Percentiles rank a stretch among this genome's conserved stretches.
These are phyloP conservation scores for Colletotrichum sp. DNA, from an alignment of 2,329 filamentous ascomycete genomes.

Conservation along the genomic window DNA sequence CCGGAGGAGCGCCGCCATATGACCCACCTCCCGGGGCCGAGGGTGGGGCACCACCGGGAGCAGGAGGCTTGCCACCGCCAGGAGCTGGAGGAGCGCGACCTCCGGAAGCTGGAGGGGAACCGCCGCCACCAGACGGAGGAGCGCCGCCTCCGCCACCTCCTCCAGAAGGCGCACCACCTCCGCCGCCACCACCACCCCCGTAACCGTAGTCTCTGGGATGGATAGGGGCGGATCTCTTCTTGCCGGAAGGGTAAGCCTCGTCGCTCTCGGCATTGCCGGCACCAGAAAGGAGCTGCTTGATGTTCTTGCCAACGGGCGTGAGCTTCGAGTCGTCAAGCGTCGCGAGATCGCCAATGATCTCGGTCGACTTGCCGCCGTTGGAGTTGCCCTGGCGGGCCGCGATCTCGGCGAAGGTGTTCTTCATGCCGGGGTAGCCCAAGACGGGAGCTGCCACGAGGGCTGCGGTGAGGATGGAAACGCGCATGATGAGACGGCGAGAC, in stretches of 20 bases:
- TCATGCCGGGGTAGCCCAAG: slow-evolving; percentile 22
- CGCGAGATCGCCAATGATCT: slow-evolving; percentile 42
- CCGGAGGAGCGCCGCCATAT: background rate
- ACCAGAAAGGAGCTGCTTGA: slow-evolving; percentile 26
- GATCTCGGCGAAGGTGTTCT: slow-evolving; percentile 20
- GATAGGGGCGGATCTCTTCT: background rate
- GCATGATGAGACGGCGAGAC: slow-evolving; percentile 6
- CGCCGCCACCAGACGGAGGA: background rate
- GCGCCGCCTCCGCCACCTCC: background rate
- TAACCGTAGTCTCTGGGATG: background rate
- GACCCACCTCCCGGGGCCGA: background rate
- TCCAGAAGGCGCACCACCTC: background rate
- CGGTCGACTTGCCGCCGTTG: slow-evolving; percentile 1
- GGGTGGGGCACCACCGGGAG: background rate
- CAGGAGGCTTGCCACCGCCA: background rate
- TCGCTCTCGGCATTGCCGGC: slow-evolving; percentile 28
- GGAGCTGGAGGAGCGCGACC: background rate
- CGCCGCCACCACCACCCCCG: background rate
- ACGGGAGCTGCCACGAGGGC: slow-evolving; percentile 8
- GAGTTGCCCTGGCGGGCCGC: background rate
- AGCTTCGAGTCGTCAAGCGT: slow-evolving; percentile 32
- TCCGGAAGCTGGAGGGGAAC: background rate
- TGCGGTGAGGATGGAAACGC: slow-evolving; percentile 4
- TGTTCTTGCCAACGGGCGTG: slow-evolving; percentile 34
- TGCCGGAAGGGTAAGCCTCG: slow-evolving; percentile 15